Conservation (phyloP, 805 yeast species). For the Saccharomyces paradoxus region DNA sequence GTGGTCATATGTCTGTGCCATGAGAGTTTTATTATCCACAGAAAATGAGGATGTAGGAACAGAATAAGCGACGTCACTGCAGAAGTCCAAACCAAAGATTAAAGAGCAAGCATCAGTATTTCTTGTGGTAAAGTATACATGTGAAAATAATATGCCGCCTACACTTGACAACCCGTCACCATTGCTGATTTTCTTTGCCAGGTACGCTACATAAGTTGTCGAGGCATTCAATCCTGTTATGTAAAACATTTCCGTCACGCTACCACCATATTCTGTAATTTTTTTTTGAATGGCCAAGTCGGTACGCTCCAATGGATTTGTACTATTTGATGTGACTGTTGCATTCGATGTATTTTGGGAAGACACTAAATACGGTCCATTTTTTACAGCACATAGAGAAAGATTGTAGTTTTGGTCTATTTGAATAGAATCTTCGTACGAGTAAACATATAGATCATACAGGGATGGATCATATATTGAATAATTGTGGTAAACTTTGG, state of each 20-base stretch:
- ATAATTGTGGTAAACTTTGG: slow-evolving; percentile 9
- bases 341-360: slow-evolving; percentile 17
- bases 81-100: slow-evolving; percentile 66
- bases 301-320: slow-evolving; percentile 8
- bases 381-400: slow-evolving; percentile 67
- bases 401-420: slow-evolving; percentile 34
- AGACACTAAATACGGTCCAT: slow-evolving; percentile 36
- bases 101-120: slow-evolving; percentile 55
- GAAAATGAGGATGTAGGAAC: slow-evolving; percentile 52
- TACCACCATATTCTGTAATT: slow-evolving; percentile 40
- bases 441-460: slow-evolving; percentile 41
- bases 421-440: slow-evolving; percentile 32
- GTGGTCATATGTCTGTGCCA: slow-evolving; percentile 51
- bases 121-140: slow-evolving; percentile 50
- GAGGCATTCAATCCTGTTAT: slow-evolving; percentile 53
- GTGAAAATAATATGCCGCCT: slow-evolving; percentile 60
- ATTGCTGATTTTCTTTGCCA: slow-evolving; percentile 42
- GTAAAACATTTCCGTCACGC: slow-evolving; percentile 52
- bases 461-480: slow-evolving; percentile 21
- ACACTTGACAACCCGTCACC: slow-evolving; percentile 25
- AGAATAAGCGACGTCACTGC: slow-evolving; percentile 76
- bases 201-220: slow-evolving; percentile 55
- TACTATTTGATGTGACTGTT: slow-evolving; percentile 1
- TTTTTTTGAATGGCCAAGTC: slow-evolving; percentile 20
- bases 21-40: slow-evolving; percentile 27